phyloP scores from a whole-genome alignment of 2,329 filamentous ascomycete genomes.

The Endoconidiophora laricicola region DNA sequence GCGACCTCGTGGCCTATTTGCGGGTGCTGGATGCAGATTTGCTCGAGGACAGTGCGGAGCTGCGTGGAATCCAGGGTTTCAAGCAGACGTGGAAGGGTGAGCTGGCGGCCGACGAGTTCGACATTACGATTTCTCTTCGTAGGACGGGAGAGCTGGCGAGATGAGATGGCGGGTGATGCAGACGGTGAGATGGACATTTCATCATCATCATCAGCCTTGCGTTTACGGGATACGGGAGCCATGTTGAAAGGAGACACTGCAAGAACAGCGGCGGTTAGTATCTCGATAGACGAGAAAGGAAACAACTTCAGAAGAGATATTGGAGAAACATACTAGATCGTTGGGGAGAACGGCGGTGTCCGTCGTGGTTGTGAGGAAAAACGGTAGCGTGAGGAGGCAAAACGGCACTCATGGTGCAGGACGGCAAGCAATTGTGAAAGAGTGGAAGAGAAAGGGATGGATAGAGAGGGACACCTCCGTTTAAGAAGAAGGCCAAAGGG shows the following conservation, averaged over 20 bases:
- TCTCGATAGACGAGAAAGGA: not conserved
- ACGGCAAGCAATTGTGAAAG: not conserved
- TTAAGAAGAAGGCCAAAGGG: not conserved
- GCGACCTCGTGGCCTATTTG: conserved; percentile 74
- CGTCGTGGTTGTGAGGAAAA: conserved; percentile 44
- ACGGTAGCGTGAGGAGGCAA: conserved; percentile 36
- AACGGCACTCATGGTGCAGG: conserved; percentile 43
- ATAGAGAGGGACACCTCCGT: not conserved
- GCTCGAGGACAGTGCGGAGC: conserved; percentile 70
- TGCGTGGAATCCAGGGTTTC: conserved; percentile 82
- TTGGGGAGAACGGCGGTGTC: conserved; percentile 35
- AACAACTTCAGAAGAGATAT: not conserved
- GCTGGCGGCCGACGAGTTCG: conserved; percentile 45
- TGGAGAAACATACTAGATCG: conserved; percentile 33
- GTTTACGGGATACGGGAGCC: conserved; percentile 42
- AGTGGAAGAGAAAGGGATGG: not conserved
- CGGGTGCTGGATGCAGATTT: conserved; percentile 79
- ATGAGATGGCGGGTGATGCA: conserved; percentile 59
- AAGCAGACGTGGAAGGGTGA: conserved; percentile 54
- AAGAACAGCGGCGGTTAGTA: not conserved
- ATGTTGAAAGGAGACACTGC: conserved; percentile 34
- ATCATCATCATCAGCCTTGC: conserved; percentile 75
- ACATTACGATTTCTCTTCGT: conserved; percentile 46
- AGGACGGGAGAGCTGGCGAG: conserved; percentile 49
- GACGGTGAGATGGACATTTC: conserved; percentile 85